Percentiles rank a stretch among this genome's conserved stretches.
phyloP scores from a whole-genome alignment of 352 stramenopile genomes.

The Pilasporangium apinafurcum region DNA sequence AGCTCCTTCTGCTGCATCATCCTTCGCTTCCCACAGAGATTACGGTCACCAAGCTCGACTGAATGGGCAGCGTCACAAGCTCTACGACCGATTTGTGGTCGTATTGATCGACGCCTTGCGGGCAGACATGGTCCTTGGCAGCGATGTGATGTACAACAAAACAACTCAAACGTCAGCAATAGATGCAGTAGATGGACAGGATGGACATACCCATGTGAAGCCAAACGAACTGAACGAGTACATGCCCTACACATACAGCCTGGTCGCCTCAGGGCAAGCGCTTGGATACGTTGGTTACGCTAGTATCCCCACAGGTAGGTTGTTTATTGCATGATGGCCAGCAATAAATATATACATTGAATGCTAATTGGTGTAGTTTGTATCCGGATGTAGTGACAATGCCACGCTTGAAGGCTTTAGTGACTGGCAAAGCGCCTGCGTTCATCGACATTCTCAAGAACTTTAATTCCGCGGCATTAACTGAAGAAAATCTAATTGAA shows the following conservation, averaged over 20 bases:
- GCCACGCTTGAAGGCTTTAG: constrained; percentile 81
- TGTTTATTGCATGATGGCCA: too few relatives aligned
- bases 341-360: background rate
- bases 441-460: constrained; percentile 91
- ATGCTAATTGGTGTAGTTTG: background rate
- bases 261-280: constrained; percentile 41
- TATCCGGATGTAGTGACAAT: constrained; percentile 54
- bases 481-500: constrained; percentile 67
- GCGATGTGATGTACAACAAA: constrained; percentile 28
- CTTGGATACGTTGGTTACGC: constrained; percentile 74
- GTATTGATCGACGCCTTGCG: constrained; percentile 84
- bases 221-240: constrained; percentile 42
- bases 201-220: too few relatives aligned
- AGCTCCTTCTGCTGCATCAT: background rate
- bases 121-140: constrained; percentile 84
- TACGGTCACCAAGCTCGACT: background rate
- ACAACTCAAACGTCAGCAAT: background rate
- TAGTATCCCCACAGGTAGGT: constrained; percentile 56
- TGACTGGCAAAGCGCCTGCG: constrained; percentile 75
- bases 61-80: constrained; percentile 2
- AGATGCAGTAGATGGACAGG: constrained; percentile 6
- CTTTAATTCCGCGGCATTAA: constrained; percentile 82
- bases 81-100: constrained; percentile 77
- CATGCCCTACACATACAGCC: constrained; percentile 58
- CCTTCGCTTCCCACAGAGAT: background rate